Evolutionary conservation across 1,284 basidiomycete genomes (phyloP).

Genomic region (Singerocomus inundabilis): DNA sequence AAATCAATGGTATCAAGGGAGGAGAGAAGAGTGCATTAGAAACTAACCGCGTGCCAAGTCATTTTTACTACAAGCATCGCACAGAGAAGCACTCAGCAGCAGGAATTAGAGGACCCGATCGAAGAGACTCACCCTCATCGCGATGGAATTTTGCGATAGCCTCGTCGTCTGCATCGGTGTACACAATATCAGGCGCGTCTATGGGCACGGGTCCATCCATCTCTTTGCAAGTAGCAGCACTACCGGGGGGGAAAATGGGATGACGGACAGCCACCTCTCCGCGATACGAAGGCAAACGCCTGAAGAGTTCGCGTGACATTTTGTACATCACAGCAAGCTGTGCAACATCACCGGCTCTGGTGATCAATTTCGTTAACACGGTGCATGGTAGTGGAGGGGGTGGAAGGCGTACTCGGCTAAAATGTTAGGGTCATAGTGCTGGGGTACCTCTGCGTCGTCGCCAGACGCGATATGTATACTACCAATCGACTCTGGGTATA

Average conservation of each 20-base stretch:
- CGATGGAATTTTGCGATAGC: constrained; percentile 46
- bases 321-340: constrained; percentile 20
- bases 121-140: constrained; percentile 25
- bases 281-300: constrained; percentile 55
- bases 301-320: constrained; percentile 16
- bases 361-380: neutral
- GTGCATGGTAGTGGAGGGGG: rapidly evolving
- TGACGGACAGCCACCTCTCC: constrained; percentile 49
- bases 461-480: constrained; percentile 32
- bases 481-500: constrained; percentile 31
- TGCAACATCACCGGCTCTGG: constrained; percentile 15
- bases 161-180: constrained; percentile 48
- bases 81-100: too few species aligned
- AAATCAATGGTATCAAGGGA: too few species aligned
- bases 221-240: constrained; percentile 15
- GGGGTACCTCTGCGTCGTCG: constrained; percentile 19
- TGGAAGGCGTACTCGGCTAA: constrained; percentile 7
- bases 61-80: constrained; percentile 37
- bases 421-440: constrained; percentile 23
- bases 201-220: too few species aligned
- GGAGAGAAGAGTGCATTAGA: too few species aligned
- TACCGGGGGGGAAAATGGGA: constrained; percentile 48
- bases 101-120: too few species aligned
- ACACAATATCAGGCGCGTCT: too few species aligned
- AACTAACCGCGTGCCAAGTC: constrained; percentile 55